phyloP scores from a whole-genome alignment of 139 green algal genomes.

The Chlorella sp. region DNA sequence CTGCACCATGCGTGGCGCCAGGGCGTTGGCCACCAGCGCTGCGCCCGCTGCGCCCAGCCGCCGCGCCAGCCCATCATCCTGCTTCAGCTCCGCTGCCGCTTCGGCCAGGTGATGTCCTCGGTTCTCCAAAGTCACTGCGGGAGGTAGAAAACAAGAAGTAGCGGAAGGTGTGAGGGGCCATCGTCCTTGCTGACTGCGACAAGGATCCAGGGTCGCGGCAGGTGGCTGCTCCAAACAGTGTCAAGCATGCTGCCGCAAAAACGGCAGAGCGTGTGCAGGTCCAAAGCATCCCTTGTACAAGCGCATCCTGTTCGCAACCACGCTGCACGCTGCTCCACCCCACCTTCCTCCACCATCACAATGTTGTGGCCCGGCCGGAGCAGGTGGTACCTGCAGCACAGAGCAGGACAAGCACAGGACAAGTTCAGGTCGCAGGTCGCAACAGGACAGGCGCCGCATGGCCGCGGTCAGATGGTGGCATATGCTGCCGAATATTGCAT shows the following conservation, averaged over 20 bases:
- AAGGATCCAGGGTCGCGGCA: background rate
- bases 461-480: too few relatives aligned
- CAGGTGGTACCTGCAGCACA: constrained; percentile 5
- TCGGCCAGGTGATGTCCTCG: background rate
- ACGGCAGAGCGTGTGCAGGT: background rate
- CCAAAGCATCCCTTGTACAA: background rate
- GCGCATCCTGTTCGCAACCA: too few relatives aligned
- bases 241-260: background rate
- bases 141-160: background rate
- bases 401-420: background rate
- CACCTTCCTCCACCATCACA: background rate
- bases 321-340: background rate
- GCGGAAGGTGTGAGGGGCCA: too few relatives aligned
- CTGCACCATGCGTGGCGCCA: background rate
- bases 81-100: background rate
- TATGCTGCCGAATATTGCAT: too few relatives aligned
- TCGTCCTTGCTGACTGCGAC: too few relatives aligned
- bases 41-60: background rate
- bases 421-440: too few relatives aligned
- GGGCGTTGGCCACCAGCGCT: background rate
- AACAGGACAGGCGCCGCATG: too few relatives aligned
- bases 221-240: background rate
- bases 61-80: background rate
- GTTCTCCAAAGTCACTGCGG: background rate
- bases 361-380: background rate